Evolutionary conservation across 1,139 yeast genomes (phyloP).

Genomic region (Candida pseudoviswanathii): DNA sequence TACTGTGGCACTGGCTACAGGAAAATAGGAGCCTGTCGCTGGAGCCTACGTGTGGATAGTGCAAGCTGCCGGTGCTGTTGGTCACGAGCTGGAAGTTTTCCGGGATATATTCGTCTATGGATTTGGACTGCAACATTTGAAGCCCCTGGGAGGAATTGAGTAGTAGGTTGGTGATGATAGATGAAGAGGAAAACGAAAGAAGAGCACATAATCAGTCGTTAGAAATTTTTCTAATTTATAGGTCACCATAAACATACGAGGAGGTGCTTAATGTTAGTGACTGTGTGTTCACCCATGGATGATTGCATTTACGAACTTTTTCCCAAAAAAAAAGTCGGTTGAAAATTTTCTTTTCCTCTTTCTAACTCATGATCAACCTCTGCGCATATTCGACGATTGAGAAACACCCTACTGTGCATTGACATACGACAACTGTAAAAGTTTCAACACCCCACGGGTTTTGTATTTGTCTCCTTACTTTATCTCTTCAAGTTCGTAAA

Average conservation of each 20-base stretch:
- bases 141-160: not conserved
- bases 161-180: not conserved
- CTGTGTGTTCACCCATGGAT: no score
- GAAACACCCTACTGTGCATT: no score
- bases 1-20: conserved; percentile 18
- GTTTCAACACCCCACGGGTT: no score
- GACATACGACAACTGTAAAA: no score
- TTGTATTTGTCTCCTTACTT: no score
- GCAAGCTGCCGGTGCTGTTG: not conserved
- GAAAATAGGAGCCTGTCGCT: not conserved
- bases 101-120: conserved; percentile 10
- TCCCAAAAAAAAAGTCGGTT: not conserved
- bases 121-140: not conserved
- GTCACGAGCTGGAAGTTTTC: conserved; percentile 5
- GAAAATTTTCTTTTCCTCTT: not conserved
- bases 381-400: not conserved
- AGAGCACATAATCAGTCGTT: not conserved
- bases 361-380: not conserved
- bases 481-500: no score
- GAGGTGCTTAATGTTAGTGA: no score
- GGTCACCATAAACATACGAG: no score
- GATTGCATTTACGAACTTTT: not conserved
- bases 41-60: not conserved
- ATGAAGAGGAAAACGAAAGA: not conserved
- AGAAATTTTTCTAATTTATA: not conserved